These are phyloP conservation scores for Plantago elongata DNA, from an alignment of 257 asterid genomes.

Conservation along the genomic window DNA sequence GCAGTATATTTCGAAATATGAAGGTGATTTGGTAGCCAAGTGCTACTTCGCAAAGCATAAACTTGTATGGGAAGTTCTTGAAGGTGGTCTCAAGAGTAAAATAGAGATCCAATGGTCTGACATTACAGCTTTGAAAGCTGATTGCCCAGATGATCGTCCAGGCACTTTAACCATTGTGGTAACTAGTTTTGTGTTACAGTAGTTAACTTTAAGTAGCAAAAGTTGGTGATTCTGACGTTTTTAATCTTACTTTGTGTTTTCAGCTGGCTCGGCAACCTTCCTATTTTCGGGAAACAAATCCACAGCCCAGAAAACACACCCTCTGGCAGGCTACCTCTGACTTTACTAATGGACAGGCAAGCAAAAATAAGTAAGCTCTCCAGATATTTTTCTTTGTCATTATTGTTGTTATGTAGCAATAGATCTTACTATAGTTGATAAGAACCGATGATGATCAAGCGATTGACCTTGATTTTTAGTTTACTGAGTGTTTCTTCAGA, in stretches of 20 bases:
- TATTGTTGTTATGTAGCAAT: no score
- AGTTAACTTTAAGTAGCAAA: background rate
- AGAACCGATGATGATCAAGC: no score
- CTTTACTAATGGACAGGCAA: slow-evolving; percentile 87
- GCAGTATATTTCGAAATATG: slow-evolving; percentile 71
- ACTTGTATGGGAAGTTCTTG: slow-evolving; percentile 95
- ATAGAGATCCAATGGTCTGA: slow-evolving; percentile 89
- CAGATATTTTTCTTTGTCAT: background rate
- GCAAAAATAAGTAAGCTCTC: slow-evolving; percentile 45
- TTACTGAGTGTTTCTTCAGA: no score
- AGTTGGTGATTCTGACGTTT: slow-evolving; percentile 1
- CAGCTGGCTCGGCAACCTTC: slow-evolving; percentile 72
- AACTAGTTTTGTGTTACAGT: slow-evolving; percentile 18
- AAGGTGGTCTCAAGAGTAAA: slow-evolving; percentile 78
- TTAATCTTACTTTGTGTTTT: slow-evolving; percentile 7
- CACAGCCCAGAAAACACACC: slow-evolving; percentile 91
- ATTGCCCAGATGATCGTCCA: slow-evolving; percentile 50
- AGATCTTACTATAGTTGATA: no score
- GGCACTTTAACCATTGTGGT: slow-evolving; percentile 73
- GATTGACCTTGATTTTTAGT: no score
- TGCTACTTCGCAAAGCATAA: slow-evolving; percentile 88
- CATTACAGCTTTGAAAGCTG: slow-evolving; percentile 66
- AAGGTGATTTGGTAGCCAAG: slow-evolving; percentile 91
- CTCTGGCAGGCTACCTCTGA: slow-evolving; percentile 74
- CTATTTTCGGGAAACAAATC: slow-evolving; percentile 73